phyloP scores from a whole-genome alignment of 345 rosid species.

The Litchi chinensis region DNA sequence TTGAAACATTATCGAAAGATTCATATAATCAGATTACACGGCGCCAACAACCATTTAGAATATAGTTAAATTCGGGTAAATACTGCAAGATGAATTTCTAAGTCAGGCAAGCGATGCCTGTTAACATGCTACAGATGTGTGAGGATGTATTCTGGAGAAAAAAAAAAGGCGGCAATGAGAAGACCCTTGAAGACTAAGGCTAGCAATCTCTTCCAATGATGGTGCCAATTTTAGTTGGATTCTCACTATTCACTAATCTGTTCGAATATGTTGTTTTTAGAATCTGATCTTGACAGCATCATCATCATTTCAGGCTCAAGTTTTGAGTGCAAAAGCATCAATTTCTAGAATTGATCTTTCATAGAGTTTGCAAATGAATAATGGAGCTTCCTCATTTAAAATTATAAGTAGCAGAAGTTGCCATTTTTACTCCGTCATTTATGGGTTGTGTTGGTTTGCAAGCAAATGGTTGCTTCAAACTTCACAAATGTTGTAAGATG shows the following conservation, averaged over 20 bases:
- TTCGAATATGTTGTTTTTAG: neutral
- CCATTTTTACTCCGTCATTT: neutral
- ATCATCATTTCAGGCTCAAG: neutral
- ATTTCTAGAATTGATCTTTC: neutral
- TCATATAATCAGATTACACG: neutral
- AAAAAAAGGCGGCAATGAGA: neutral
- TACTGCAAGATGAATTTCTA: neutral
- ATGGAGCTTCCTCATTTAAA: neutral
- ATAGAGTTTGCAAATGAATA: neutral
- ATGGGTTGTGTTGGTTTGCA: constrained; percentile 1
- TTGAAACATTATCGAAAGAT: neutral
- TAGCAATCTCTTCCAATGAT: neutral
- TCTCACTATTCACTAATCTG: neutral
- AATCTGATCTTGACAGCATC: neutral
- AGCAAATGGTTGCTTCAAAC: constrained; percentile 31
- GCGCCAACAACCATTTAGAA: neutral
- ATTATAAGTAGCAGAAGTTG: neutral
- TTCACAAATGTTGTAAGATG: neutral
- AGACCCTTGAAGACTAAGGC: neutral
- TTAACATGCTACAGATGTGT: neutral
- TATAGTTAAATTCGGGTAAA: neutral
- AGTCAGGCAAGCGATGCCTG: neutral
- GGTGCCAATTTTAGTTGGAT: neutral
- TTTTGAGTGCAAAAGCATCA: neutral
- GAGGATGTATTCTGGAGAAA: neutral